phyloP scores from a whole-genome alignment of 2,329 filamentous ascomycete genomes.

The Penicillium sp. region DNA sequence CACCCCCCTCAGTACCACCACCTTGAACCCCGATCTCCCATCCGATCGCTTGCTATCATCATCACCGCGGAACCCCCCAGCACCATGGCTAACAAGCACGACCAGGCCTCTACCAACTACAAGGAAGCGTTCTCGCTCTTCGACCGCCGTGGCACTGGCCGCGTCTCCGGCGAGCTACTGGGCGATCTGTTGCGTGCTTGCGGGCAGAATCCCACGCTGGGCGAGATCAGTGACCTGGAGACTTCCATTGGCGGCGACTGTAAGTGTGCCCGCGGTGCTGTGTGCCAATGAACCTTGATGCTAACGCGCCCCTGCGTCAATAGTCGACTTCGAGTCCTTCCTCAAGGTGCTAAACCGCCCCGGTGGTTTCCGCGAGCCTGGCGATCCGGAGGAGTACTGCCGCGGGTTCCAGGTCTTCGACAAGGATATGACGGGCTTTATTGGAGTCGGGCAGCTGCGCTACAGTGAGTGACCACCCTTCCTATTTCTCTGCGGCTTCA shows the following conservation, averaged over 20 bases:
- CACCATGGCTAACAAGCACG: slow-evolving; percentile 28
- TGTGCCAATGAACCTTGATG: too few species aligned
- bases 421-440: slow-evolving; percentile 97
- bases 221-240: slow-evolving; percentile 90
- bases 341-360: slow-evolving; percentile 94
- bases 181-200: slow-evolving; percentile 94
- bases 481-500: too few species aligned
- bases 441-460: slow-evolving; percentile 94
- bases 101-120: slow-evolving; percentile 87
- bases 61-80: slow-evolving; percentile 2
- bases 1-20: slow-evolving; percentile 1
- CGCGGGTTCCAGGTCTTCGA: slow-evolving; percentile 99
- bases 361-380: slow-evolving; percentile 95
- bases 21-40: slow-evolving; percentile 2
- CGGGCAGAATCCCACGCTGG: slow-evolving; percentile 93
- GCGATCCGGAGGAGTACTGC: slow-evolving; percentile 97
- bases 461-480: slow-evolving; percentile 57
- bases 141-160: slow-evolving; percentile 97
- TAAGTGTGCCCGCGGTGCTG: slow-evolving; percentile 55
- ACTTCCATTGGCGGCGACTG: slow-evolving; percentile 86
- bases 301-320: too few species aligned
- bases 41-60: slow-evolving; percentile 3
- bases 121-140: slow-evolving; percentile 99
- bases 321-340: slow-evolving; percentile 98
- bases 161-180: slow-evolving; percentile 78